Evolutionary conservation across 805 yeast species (phyloP).

Genomic region (Deakozyma indianensis): DNA sequence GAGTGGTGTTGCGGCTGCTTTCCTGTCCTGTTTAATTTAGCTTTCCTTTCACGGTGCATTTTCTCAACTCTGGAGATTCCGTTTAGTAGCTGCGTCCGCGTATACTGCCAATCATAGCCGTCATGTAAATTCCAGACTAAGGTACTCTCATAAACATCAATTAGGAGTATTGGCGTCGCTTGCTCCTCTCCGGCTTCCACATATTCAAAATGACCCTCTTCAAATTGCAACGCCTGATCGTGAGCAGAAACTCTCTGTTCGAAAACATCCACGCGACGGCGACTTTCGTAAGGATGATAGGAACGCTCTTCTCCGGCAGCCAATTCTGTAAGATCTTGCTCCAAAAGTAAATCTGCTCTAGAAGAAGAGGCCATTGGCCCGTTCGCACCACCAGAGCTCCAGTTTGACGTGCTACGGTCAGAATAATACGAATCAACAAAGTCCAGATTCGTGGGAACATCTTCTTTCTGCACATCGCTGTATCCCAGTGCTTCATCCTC

Average conservation of each 20-base stretch:
- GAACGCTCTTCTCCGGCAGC: conserved; percentile 9
- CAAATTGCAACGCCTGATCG: conserved; percentile 6
- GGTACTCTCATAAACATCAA: conserved; percentile 6
- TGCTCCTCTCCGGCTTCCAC: background rate
- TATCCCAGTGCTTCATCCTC: conserved; percentile 18
- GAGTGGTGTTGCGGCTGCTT: background rate
- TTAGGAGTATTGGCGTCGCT: background rate
- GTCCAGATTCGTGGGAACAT: conserved; percentile 13
- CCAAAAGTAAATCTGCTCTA: conserved; percentile 17
- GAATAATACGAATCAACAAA: conserved; percentile 21
- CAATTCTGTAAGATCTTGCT: conserved; percentile 19
- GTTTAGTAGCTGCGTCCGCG: conserved; percentile 50
- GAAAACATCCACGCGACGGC: conserved; percentile 6
- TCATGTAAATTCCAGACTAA: conserved; percentile 42
- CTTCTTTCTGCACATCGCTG: conserved; percentile 5
- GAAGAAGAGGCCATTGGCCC: conserved; percentile 6
- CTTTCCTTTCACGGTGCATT: conserved; percentile 12
- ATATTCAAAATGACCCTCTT: conserved; percentile 16
- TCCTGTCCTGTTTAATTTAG: conserved; percentile 1
- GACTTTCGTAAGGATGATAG: conserved; percentile 5
- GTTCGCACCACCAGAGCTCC: background rate
- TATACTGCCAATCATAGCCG: conserved; percentile 85
- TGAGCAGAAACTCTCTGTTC: conserved; percentile 10
- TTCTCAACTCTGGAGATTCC: conserved; percentile 50
- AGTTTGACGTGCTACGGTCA: background rate